These are phyloP conservation scores for Mycosphaerelloides madeirae DNA, from an alignment of 2,329 filamentous ascomycete species.

Conservation along the genomic window DNA sequence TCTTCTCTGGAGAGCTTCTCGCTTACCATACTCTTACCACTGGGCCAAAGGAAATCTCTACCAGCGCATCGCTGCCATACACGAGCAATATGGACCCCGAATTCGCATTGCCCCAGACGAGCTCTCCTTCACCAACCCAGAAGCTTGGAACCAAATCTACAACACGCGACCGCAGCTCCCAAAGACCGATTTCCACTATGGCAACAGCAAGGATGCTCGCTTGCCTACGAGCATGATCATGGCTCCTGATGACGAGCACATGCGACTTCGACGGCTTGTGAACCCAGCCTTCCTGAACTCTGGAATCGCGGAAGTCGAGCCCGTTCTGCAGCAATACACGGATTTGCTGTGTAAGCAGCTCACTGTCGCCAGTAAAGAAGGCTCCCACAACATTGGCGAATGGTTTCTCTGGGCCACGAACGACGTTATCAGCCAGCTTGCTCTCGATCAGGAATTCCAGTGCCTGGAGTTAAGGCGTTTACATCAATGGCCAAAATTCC, in stretches of 20 bases:
- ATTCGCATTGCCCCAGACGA: slow-evolving; percentile 29
- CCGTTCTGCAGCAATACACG: slow-evolving; percentile 19
- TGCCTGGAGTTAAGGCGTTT: slow-evolving; percentile 19
- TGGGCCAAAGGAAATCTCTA: slow-evolving; percentile 20
- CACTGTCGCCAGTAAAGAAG: slow-evolving; percentile 40
- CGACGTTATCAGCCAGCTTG: slow-evolving; percentile 59
- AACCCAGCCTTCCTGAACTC: slow-evolving; percentile 22
- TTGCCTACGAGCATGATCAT: slow-evolving; percentile 21
- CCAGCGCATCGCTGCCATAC: slow-evolving; percentile 21
- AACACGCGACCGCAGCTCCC: slow-evolving; percentile 20
- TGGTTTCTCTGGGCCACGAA: slow-evolving; percentile 76
- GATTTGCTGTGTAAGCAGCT: slow-evolving; percentile 18
- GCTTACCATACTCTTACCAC: slow-evolving; percentile 20
- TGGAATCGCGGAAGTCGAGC: slow-evolving; percentile 20
- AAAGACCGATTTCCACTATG: slow-evolving; percentile 19
- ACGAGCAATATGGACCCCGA: slow-evolving; percentile 23
- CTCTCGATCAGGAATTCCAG: slow-evolving; percentile 48
- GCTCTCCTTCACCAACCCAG: slow-evolving; percentile 25
- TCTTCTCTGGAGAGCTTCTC: slow-evolving; percentile 17
- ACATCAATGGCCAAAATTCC: slow-evolving; percentile 23
- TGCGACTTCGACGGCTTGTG: slow-evolving; percentile 13
- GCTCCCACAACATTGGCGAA: slow-evolving; percentile 69
- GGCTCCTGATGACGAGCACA: slow-evolving; percentile 19
- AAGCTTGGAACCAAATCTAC: slow-evolving; percentile 24
- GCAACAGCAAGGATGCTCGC: slow-evolving; percentile 2